phyloP scores from a whole-genome alignment of 2,329 filamentous ascomycete genomes.

The Macrophomina pseudophaseolina region DNA sequence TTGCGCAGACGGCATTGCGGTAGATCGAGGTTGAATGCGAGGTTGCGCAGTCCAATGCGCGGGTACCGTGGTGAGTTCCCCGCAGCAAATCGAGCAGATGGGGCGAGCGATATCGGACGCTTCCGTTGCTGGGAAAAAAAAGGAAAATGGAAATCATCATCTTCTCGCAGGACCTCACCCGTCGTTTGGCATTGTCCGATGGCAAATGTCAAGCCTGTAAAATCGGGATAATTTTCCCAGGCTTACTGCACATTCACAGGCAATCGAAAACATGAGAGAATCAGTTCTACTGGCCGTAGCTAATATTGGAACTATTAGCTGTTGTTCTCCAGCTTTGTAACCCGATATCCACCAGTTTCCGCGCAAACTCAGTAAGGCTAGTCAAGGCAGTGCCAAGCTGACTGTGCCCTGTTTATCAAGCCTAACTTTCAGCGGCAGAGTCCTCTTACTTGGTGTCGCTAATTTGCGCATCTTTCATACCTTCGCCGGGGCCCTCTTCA shows the following conservation, averaged over 20 bases:
- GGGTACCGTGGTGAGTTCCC: neutral
- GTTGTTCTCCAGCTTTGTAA: neutral
- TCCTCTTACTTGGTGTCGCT: neutral
- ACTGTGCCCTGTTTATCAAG: neutral
- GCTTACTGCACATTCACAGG: no score
- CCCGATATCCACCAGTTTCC: neutral
- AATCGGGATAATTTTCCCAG: no score
- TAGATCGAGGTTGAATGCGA: neutral
- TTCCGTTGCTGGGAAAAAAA: neutral
- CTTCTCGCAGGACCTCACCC: no score
- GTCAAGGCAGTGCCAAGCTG: neutral
- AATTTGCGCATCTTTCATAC: constrained; percentile 1
- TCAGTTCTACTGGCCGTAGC: neutral
- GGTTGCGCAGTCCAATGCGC: neutral
- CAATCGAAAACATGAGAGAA: no score
- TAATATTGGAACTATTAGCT: neutral
- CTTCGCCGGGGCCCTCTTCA: neutral
- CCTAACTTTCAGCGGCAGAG: neutral
- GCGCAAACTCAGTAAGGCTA: neutral
- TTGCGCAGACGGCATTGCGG: neutral
- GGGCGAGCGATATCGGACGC: neutral
- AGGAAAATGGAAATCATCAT: no score
- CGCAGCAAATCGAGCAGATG: neutral
- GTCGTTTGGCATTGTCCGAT: no score
- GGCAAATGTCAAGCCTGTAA: no score